Conservation (phyloP, 345 rosid species). For the Euphorbia tirucalli region DNA sequence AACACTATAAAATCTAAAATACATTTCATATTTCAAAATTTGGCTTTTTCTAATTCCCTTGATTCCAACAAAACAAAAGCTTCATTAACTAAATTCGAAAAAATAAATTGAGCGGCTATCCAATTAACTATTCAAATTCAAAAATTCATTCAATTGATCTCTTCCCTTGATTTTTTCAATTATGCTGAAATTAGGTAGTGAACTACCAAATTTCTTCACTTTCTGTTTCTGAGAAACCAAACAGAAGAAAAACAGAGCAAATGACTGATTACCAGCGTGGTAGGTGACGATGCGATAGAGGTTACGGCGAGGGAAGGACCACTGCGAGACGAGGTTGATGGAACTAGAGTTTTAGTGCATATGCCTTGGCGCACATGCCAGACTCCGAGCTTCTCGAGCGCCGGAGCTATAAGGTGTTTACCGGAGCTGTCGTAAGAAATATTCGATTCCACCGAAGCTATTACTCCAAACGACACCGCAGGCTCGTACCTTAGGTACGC, state of each 20-base stretch:
- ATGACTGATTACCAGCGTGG: slow-evolving; percentile 50
- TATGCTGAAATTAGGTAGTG: neutral
- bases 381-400: slow-evolving; percentile 77
- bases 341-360: slow-evolving; percentile 61
- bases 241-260: neutral
- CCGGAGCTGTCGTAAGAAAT: slow-evolving; percentile 64
- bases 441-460: slow-evolving; percentile 59
- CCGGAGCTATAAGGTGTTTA: slow-evolving; percentile 69
- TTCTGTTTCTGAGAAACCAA: neutral
- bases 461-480: slow-evolving; percentile 66
- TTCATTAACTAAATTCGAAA: neutral
- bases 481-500: slow-evolving; percentile 66
- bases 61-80: neutral
- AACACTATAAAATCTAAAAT: neutral
- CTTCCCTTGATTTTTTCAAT: neutral
- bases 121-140: neutral
- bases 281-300: slow-evolving; percentile 45
- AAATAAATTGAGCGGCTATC: neutral
- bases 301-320: slow-evolving; percentile 58
- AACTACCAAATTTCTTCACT: neutral
- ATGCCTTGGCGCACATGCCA: slow-evolving; percentile 96
- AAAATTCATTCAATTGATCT: neutral
- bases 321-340: slow-evolving; percentile 48
- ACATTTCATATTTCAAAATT: neutral
- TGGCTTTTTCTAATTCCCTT: neutral